Conservation (phyloP, 345 rosid species). For the Eucalyptus pumila region DNA sequence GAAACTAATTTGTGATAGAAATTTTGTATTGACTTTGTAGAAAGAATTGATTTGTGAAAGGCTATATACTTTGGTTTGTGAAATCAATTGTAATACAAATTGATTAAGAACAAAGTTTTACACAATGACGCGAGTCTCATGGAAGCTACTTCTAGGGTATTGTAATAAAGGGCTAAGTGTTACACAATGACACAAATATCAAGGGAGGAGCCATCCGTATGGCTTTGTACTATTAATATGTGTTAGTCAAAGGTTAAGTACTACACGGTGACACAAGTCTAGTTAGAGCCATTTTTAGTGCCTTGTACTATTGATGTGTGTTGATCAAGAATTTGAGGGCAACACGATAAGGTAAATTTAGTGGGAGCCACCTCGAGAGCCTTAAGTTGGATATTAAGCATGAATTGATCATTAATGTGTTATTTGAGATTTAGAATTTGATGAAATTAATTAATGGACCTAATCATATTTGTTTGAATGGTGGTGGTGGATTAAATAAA, state of each 20-base stretch:
- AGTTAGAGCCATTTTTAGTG: fast-evolving
- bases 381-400: fast-evolving
- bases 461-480: not conserved
- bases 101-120: no score
- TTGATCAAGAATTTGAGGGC: not conserved
- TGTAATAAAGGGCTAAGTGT: fast-evolving
- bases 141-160: fast-evolving
- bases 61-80: no score
- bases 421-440: not conserved
- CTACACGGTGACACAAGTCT: fast-evolving
- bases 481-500: not conserved
- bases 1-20: no score
- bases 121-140: fast-evolving
- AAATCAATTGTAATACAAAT: no score
- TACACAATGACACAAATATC: no score
- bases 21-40: no score
- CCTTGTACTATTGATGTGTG: not conserved
- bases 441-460: not conserved
- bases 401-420: not conserved
- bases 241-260: fast-evolving
- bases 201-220: fast-evolving
- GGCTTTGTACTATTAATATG: no score
- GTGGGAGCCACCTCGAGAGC: fast-evolving
- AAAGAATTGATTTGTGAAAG: no score
- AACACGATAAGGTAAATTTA: no score